These are phyloP conservation scores for Cystofilobasidium ferigula DNA, from an alignment of 768 basidiomycete genomes.

Conservation along the genomic window DNA sequence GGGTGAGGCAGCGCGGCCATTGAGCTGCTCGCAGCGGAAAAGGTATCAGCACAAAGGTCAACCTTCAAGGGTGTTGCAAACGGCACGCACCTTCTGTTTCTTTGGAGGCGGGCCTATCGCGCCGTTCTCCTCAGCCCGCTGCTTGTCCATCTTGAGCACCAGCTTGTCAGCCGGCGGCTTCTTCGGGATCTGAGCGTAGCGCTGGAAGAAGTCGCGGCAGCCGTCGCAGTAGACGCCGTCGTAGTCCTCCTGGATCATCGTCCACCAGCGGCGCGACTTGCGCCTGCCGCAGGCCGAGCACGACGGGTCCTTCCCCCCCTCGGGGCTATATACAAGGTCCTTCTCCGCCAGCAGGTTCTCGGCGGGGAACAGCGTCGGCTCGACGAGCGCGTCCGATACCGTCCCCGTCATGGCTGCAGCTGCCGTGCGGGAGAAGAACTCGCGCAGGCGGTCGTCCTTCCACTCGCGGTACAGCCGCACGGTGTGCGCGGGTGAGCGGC, in stretches of 20 bases:
- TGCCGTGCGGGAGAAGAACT: neutral
- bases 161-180: neutral
- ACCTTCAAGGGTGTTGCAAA: neutral
- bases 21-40: neutral
- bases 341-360: neutral
- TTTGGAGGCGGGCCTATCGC: neutral
- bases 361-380: neutral
- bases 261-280: slow-evolving; percentile 17
- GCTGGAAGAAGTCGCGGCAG: slow-evolving; percentile 3
- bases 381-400: neutral
- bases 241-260: slow-evolving; percentile 16
- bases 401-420: too few species aligned
- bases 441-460: slow-evolving; percentile 7
- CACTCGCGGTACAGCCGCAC: slow-evolving; percentile 15
- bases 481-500: slow-evolving; percentile 11
- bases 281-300: slow-evolving; percentile 10
- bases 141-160: neutral
- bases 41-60: neutral
- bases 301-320: neutral
- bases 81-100: neutral
- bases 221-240: slow-evolving; percentile 16
- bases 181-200: slow-evolving; percentile 13
- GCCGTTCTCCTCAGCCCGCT: neutral
- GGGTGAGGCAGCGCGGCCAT: neutral
- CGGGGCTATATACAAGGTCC: slow-evolving; percentile 1